Evolutionary conservation across 2,329 filamentous ascomycete species (phyloP).

Genomic region (Ophiosphaerella herpotricha): DNA sequence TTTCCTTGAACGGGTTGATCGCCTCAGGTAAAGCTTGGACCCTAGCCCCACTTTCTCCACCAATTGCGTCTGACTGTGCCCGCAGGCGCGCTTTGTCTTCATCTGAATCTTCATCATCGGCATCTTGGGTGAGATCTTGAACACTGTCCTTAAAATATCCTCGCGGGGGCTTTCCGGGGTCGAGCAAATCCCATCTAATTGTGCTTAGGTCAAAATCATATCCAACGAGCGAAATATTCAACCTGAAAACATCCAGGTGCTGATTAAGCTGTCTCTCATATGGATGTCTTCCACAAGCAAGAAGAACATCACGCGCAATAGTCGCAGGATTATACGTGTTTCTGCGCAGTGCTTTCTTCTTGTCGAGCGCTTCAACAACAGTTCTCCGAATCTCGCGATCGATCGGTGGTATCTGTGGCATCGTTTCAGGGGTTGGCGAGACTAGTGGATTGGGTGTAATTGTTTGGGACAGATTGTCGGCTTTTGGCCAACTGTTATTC

Average conservation of each 20-base stretch:
- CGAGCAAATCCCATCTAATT: slow-evolving; percentile 65
- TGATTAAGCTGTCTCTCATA: slow-evolving; percentile 62
- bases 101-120: slow-evolving; percentile 43
- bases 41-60: slow-evolving; percentile 27
- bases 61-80: slow-evolving; percentile 24
- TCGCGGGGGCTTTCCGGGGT: slow-evolving; percentile 56
- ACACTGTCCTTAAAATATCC: slow-evolving; percentile 37
- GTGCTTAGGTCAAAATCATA: slow-evolving; percentile 59
- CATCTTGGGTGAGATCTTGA: slow-evolving; percentile 35
- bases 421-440: slow-evolving; percentile 8
- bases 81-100: slow-evolving; percentile 13
- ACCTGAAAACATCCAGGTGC: slow-evolving; percentile 58
- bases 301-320: slow-evolving; percentile 66
- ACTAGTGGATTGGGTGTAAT: slow-evolving; percentile 7
- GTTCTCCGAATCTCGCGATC: slow-evolving; percentile 18
- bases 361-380: slow-evolving; percentile 54
- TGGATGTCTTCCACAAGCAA: slow-evolving; percentile 66
- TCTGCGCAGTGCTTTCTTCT: slow-evolving; percentile 53
- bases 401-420: slow-evolving; percentile 5
- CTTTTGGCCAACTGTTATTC: slow-evolving; percentile 13
- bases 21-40: slow-evolving; percentile 34
- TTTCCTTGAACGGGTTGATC: slow-evolving; percentile 37
- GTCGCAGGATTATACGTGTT: slow-evolving; percentile 63
- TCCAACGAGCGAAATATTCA: slow-evolving; percentile 51
- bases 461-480: slow-evolving; percentile 30